phyloP scores from a whole-genome alignment of 2,329 filamentous ascomycete genomes.

The Diplodia mutila region DNA sequence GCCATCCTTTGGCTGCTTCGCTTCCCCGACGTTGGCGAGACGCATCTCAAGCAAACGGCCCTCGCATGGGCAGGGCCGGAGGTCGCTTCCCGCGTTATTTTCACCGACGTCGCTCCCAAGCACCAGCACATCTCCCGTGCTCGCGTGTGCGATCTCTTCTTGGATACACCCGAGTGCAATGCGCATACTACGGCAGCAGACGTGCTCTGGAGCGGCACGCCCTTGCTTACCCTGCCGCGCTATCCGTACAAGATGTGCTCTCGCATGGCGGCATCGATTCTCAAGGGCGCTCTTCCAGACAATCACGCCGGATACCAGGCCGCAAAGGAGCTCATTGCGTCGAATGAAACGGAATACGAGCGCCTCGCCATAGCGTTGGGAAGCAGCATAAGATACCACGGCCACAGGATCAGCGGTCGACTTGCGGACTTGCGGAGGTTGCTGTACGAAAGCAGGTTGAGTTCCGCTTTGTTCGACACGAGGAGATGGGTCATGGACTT shows the following conservation, averaged over 20 bases:
- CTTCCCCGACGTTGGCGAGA: conserved; percentile 91
- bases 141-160: conserved; percentile 88
- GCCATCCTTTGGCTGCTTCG: conserved; percentile 94
- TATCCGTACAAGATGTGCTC: conserved; percentile 99
- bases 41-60: conserved; percentile 80
- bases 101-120: conserved; percentile 96
- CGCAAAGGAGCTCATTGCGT: conserved; percentile 75
- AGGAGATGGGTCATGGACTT: conserved; percentile 87
- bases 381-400: conserved; percentile 38
- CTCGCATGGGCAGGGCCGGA: conserved; percentile 80
- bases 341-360: conserved; percentile 83
- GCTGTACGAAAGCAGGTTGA: conserved; percentile 82
- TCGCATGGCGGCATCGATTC: conserved; percentile 93
- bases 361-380: conserved; percentile 51
- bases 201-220: conserved; percentile 94
- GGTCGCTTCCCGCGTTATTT: conserved; percentile 84
- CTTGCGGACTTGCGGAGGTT: conserved; percentile 78
- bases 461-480: conserved; percentile 88
- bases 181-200: conserved; percentile 97
- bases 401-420: conserved; percentile 58
- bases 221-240: conserved; percentile 83
- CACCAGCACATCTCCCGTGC: conserved; percentile 91
- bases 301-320: conserved; percentile 67
- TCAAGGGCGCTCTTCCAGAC: conserved; percentile 84
- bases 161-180: conserved; percentile 98